phyloP scores from a whole-genome alignment of 2,329 filamentous ascomycete species.

The Calycina marina region DNA sequence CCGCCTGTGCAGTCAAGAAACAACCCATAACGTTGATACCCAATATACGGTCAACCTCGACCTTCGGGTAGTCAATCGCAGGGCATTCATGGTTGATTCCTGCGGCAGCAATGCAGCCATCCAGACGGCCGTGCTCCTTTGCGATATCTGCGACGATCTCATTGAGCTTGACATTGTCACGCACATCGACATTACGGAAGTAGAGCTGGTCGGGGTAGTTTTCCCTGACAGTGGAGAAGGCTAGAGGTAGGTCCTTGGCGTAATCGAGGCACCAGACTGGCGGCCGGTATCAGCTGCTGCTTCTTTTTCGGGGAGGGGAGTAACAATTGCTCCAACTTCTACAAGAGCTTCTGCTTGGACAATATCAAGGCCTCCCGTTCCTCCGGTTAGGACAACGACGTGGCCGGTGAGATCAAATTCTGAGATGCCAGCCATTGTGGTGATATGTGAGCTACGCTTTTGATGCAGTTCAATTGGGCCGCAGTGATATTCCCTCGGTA shows the following conservation, averaged over 20 bases:
- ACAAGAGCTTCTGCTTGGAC: conserved; percentile 58
- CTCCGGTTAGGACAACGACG: conserved; percentile 57
- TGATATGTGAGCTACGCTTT: too few relatives aligned
- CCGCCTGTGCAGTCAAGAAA: conserved; percentile 76
- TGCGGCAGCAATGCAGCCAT: conserved; percentile 59
- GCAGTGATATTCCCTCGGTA: too few relatives aligned
- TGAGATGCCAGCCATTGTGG: too few relatives aligned
- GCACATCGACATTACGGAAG: conserved; percentile 59
- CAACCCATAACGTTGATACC: conserved; percentile 76
- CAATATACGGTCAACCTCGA: conserved; percentile 65
- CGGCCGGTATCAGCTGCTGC: not conserved
- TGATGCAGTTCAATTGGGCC: too few relatives aligned
- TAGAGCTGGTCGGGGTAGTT: conserved; percentile 47
- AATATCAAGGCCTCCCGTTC: conserved; percentile 57
- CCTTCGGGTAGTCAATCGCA: conserved; percentile 65
- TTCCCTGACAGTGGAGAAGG: conserved; percentile 45
- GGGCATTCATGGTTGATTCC: conserved; percentile 72
- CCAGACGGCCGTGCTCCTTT: conserved; percentile 53
- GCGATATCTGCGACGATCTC: conserved; percentile 54
- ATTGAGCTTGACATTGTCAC: conserved; percentile 54
- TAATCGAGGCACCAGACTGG: conserved; percentile 19
- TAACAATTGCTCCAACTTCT: conserved; percentile 56
- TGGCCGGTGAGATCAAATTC: conserved; percentile 59
- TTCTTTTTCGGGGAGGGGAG: conserved; percentile 4
- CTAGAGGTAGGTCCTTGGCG: conserved; percentile 30